These are phyloP conservation scores for Anthracocystis walkeri DNA, from an alignment of 1,284 basidiomycete genomes.

Conservation along the genomic window DNA sequence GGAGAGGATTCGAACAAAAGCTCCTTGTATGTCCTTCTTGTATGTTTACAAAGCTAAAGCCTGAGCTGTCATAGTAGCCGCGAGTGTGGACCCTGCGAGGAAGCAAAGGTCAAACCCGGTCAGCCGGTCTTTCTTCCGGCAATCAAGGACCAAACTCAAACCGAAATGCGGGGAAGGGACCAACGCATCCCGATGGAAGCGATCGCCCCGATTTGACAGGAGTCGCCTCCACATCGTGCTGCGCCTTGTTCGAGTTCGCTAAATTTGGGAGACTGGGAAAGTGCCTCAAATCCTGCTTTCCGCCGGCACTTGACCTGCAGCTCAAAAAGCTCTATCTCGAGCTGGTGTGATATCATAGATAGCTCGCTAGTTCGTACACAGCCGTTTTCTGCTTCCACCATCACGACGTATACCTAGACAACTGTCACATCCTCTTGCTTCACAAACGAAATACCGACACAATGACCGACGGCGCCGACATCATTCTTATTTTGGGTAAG, in stretches of 20 bases:
- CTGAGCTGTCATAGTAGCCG: neutral
- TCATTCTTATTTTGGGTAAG: slow-evolving; percentile 54
- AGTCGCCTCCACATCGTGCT: slow-evolving; percentile 11
- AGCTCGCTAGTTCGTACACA: neutral
- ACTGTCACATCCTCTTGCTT: neutral
- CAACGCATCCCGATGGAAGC: slow-evolving; percentile 5
- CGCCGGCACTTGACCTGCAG: neutral
- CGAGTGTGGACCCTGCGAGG: too few relatives aligned
- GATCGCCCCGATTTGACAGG: neutral
- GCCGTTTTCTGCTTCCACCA: neutral
- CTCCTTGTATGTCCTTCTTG: too few relatives aligned
- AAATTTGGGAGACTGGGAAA: neutral
- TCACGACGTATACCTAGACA: too few relatives aligned
- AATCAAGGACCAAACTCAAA: neutral
- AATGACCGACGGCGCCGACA: slow-evolving; percentile 45
- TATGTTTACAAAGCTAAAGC: too few relatives aligned
- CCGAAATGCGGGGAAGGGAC: slow-evolving; percentile 33
- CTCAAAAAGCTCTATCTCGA: slow-evolving; percentile 7
- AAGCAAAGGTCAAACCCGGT: too few relatives aligned
- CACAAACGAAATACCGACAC: neutral
- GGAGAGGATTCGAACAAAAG: neutral
- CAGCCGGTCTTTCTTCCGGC: slow-evolving; percentile 28
- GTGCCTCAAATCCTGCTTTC: neutral
- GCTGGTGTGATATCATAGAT: slow-evolving; percentile 5
- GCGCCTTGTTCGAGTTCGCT: slow-evolving; percentile 4